Evolutionary conservation across 306 rosid species (phyloP).

Genomic region (Malus asiatica): DNA sequence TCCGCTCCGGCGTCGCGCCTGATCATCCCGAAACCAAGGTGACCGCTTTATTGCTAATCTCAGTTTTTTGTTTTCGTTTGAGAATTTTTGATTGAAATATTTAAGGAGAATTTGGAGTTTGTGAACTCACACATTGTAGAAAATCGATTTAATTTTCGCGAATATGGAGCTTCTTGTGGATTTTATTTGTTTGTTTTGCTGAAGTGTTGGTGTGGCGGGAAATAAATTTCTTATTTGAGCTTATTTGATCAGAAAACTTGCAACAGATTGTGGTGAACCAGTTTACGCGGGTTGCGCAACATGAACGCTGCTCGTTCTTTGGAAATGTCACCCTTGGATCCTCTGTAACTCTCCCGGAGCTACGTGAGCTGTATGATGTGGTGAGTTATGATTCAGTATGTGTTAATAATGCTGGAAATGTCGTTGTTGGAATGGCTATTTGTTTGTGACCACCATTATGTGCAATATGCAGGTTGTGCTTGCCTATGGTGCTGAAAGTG

Average conservation of each 20-base stretch:
- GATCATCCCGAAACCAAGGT: constrained; percentile 99
- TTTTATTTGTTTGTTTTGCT: not conserved
- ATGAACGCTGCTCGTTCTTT: constrained; percentile 56
- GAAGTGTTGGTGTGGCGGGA: not conserved
- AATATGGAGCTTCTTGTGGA: not conserved
- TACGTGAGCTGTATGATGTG: constrained; percentile 67
- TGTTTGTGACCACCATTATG: constrained; percentile 10
- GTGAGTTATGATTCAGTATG: constrained; percentile 34
- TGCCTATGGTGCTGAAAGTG: constrained; percentile 93
- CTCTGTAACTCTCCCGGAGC: constrained; percentile 56
- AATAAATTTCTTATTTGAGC: constrained; percentile 30
- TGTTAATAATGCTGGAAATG: constrained; percentile 11
- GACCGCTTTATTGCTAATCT: not conserved
- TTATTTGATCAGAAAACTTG: constrained; percentile 53
- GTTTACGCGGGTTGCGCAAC: constrained; percentile 59
- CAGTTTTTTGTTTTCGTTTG: not conserved
- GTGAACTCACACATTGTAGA: not conserved
- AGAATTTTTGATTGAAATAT: not conserved
- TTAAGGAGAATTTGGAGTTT: not conserved
- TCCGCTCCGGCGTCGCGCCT: constrained; percentile 90
- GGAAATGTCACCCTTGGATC: constrained; percentile 77
- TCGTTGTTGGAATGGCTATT: not conserved
- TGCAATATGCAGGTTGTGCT: constrained; percentile 70
- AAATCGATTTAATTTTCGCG: not conserved
- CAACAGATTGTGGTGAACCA: constrained; percentile 82